These are phyloP conservation scores for Fagopyrum homotropicum DNA, from an alignment of 148 eudicot species.

Conservation along the genomic window DNA sequence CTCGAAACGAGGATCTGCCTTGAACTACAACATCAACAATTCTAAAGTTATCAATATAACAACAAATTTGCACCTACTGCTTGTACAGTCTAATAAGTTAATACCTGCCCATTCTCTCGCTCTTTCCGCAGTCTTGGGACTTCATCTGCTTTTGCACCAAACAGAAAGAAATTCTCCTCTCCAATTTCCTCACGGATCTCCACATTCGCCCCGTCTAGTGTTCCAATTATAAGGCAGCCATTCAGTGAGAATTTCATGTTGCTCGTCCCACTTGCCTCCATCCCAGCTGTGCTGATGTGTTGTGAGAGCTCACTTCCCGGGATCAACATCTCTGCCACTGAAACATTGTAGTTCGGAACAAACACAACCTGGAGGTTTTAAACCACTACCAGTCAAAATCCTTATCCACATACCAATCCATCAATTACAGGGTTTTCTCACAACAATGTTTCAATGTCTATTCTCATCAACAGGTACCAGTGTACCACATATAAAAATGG, in stretches of 20 bases:
- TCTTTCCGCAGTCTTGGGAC: slow-evolving; percentile 87
- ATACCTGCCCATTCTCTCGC: slow-evolving; percentile 86
- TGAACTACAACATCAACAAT: slow-evolving; percentile 41
- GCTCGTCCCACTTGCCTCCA: slow-evolving; percentile 99
- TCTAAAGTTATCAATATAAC: no score
- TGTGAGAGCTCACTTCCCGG: slow-evolving; percentile 99
- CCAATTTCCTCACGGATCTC: slow-evolving; percentile 98
- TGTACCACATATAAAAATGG: no score
- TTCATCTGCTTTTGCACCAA: slow-evolving; percentile 96
- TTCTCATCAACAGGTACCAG: no score
- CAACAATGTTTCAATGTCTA: no score
- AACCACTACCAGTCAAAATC: no score
- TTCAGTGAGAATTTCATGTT: slow-evolving; percentile 98
- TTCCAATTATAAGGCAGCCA: slow-evolving; percentile 95
- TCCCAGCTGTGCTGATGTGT: slow-evolving; percentile 98
- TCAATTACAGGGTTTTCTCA: no score
- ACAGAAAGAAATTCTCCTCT: slow-evolving; percentile 83
- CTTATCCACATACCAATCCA: no score
- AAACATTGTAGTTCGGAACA: slow-evolving; percentile 95
- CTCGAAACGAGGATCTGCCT: slow-evolving; percentile 90
- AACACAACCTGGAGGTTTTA: slow-evolving; percentile 57
- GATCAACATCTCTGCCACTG: slow-evolving; percentile 93
- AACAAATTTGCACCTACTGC: no score
- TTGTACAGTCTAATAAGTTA: no score
- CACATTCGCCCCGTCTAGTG: slow-evolving; percentile 93